Conservation (phyloP, 192 early-diverging fungal genomes). For the Pilaira anomala region DNA sequence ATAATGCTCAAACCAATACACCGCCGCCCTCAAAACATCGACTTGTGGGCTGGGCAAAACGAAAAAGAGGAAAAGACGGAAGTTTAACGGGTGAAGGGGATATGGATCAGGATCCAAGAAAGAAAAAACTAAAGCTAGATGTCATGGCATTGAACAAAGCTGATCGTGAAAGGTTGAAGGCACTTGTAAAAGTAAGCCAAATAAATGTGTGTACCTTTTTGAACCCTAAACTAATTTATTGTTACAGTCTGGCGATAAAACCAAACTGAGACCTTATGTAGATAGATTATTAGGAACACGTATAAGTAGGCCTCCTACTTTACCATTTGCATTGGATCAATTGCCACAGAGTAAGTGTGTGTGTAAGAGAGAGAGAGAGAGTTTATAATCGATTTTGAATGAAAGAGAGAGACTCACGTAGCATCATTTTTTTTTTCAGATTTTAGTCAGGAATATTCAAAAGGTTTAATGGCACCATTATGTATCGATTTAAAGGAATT, state of each 20-base stretch:
- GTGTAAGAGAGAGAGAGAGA: not conserved
- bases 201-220: not conserved
- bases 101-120: constrained; percentile 43
- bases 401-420: too few relatives aligned
- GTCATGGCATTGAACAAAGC: constrained; percentile 65
- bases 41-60: constrained; percentile 53
- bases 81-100: constrained; percentile 28
- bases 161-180: constrained; percentile 65
- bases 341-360: constrained; percentile 46
- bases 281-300: constrained; percentile 26
- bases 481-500: constrained; percentile 65
- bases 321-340: constrained; percentile 47
- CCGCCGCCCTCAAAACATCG: constrained; percentile 61
- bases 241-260: constrained; percentile 14
- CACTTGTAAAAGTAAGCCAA: constrained; percentile 51
- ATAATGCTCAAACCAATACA: constrained; percentile 68
- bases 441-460: constrained; percentile 53
- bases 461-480: constrained; percentile 64
- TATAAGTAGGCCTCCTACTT: constrained; percentile 43
- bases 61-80: constrained; percentile 49
- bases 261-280: constrained; percentile 21
- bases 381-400: too few relatives aligned
- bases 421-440: constrained; percentile 13
- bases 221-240: not conserved
- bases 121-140: constrained; percentile 66